These are phyloP conservation scores for Kwoniella sp. DNA, from an alignment of 768 basidiomycete species.

Conservation along the genomic window DNA sequence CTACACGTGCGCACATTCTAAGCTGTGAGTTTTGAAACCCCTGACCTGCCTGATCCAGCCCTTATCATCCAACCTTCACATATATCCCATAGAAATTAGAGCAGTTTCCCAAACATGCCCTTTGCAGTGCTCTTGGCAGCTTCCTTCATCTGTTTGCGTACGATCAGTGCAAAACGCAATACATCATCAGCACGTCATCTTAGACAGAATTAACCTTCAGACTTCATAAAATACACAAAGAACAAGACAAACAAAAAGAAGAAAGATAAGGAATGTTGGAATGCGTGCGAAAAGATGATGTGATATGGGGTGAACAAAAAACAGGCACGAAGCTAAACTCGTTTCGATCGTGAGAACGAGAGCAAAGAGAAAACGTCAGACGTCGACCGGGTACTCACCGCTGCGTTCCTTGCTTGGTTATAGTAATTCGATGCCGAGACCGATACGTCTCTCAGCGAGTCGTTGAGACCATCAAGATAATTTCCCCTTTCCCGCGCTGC, in stretches of 20 bases:
- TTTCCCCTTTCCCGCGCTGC: conserved; percentile 46
- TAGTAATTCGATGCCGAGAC: conserved; percentile 44
- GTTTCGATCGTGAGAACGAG: neutral
- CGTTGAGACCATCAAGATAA: conserved; percentile 49
- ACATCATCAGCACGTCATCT: conserved; percentile 22
- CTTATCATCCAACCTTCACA: neutral
- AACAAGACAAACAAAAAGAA: neutral
- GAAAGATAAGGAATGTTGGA: neutral
- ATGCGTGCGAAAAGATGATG: neutral
- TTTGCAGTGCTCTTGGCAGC: conserved; percentile 52
- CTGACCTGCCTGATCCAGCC: neutral
- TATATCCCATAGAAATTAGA: conserved; percentile 8
- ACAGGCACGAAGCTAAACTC: neutral
- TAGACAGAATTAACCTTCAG: neutral
- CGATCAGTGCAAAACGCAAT: no score
- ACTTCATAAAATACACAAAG: neutral
- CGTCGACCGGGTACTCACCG: conserved; percentile 39
- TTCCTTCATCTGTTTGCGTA: conserved; percentile 43
- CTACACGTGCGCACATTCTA: no score
- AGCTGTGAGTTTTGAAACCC: no score
- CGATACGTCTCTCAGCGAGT: conserved; percentile 42
- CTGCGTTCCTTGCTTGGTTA: conserved; percentile 46
- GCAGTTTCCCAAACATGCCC: conserved; percentile 47
- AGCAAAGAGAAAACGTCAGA: neutral
- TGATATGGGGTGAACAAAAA: neutral